Evolutionary conservation across 176 grass and related monocot genomes (phyloP), one percentile per base, ranked within the genome.

Genomic region (Musa schizocarpa): DNA sequence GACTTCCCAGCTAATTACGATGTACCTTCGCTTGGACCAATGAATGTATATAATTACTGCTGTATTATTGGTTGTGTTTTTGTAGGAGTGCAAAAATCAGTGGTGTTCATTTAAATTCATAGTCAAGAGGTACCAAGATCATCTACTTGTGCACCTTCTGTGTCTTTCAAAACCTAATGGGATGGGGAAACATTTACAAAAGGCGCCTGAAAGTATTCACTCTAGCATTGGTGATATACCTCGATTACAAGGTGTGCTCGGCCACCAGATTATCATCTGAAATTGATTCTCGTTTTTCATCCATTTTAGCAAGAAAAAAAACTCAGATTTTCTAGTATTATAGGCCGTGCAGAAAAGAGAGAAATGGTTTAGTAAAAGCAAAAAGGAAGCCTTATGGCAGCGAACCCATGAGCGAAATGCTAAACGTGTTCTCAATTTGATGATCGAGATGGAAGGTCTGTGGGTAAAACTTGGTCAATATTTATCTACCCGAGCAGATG

Each of bases 381-480:
- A 89, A 84, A 85, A 87, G 76, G 79, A 81, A 63, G 58, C 82
- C 58, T 78, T 89, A 68, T 99, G 88, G 95, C 76, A 83, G 19
- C 94, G 87, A 85, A 86, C 90, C 11, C 95, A 99, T 10, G 66
- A 87, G 59, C 81, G 95, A 69, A 99, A 99, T 83, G 95, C 95
- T 68, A 89, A 69, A 9, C 90, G 88, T 71, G 84, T 99, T 71
- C 86, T 94, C 68, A 99, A 88, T 73, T 80, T 99, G 65, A 99
- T 99, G 86, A 87, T 94, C 52, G 91, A 99, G 73, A 51, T 94
- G 51, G 90, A 99, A 85, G 95, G 95, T 69, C 83, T 99, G 65
- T 99, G 95, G 90, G 95, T 99, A 50, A 99, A 99, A 69, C 62
- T 99, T 71, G 90, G 95, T 13, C 95, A 99, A 56, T 99, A 99